Evolutionary conservation across 2,329 filamentous ascomycete genomes (phyloP), one percentile per base, ranked within the genome.

Genomic region (Microdochium nivale): DNA sequence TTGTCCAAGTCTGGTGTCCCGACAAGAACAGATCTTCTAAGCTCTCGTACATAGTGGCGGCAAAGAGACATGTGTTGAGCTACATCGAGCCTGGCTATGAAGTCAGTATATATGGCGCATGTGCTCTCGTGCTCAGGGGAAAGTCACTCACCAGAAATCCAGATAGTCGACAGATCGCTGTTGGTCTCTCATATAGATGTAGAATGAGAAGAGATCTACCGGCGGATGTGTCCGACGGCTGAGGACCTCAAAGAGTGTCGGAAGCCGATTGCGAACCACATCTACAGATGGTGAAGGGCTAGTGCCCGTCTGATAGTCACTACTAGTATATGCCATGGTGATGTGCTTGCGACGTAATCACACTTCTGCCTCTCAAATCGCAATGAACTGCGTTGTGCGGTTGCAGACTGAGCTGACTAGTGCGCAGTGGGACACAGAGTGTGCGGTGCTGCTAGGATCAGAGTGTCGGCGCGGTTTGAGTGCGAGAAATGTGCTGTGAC

Each of bases 161-260:
- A 99, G 76, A 63, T 99, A 99, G 65, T 99, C 94, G 13, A 99
- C 94, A 8, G 92, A 96, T 67, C 91, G 84, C 70, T 99, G 94
- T 71, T 96, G 91, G 69, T 99, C 95, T 63, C 94, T 84, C 94
- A 99, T 99, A 72, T 96, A 99, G 62, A 99, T 99, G 72, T 99
- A 99, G 75, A 99, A 99, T 2, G 91, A 96, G 70, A 96, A 99
- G 11, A 99, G 78, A 65, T 99, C 95, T 53, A 99, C 92, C 0
- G 94, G 94, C 48, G 95, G 89, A 21, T 95, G 79, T n/a, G 94
- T 99, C 57, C 90, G 85, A 59, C 95, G 84, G 66, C 90, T 96
- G 55, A 99, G 76, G 52, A 99, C 94, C 71, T 99, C 95, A 66
- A 95, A 96, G 49, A 99, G 81, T 1, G 90, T 96, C 47, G 94